These are phyloP conservation scores for Colletotrichum sp. DNA, from an alignment of 2,329 filamentous ascomycete genomes.

Conservation along the genomic window DNA sequence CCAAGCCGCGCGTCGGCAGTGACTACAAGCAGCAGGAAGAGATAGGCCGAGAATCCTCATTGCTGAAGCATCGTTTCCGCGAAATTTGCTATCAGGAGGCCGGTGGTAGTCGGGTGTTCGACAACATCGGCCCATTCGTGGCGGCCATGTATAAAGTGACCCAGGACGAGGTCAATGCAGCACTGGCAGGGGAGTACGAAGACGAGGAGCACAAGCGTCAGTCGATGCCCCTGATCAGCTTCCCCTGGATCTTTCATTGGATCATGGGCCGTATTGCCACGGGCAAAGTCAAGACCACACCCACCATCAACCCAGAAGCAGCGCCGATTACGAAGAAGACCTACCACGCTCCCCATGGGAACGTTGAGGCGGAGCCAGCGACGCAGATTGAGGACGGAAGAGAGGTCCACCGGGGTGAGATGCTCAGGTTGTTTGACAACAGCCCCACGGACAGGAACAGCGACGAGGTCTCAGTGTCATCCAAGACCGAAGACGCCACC, in stretches of 20 bases:
- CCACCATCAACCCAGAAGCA: conserved; percentile 6
- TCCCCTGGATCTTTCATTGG: conserved; percentile 87
- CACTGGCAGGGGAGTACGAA: conserved; percentile 51
- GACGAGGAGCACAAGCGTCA: conserved; percentile 36
- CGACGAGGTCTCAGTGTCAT: conserved; percentile 3
- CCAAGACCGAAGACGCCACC: not conserved
- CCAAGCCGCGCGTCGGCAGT: conserved; percentile 71
- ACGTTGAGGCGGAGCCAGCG: not conserved
- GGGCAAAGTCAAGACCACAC: conserved; percentile 1
- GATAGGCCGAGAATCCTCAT: conserved; percentile 70
- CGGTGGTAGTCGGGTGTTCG: conserved; percentile 60
- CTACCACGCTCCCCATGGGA: not conserved
- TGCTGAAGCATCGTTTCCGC: conserved; percentile 73
- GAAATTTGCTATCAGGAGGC: conserved; percentile 69
- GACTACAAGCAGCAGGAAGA: conserved; percentile 91
- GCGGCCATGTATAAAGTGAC: conserved; percentile 91
- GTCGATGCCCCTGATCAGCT: conserved; percentile 82
- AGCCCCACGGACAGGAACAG: conserved; percentile 1
- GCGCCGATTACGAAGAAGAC: not conserved
- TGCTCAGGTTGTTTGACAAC: conserved; percentile 15
- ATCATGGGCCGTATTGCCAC: conserved; percentile 74
- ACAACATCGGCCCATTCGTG: conserved; percentile 74
- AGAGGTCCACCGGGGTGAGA: conserved; percentile 22
- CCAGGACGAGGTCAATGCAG: conserved; percentile 68
- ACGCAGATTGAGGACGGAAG: conserved; percentile 21